Evolutionary conservation across 2,329 filamentous ascomycete genomes (phyloP), one percentile per base, ranked within the genome.

Genomic region (Penicillium expansum): DNA sequence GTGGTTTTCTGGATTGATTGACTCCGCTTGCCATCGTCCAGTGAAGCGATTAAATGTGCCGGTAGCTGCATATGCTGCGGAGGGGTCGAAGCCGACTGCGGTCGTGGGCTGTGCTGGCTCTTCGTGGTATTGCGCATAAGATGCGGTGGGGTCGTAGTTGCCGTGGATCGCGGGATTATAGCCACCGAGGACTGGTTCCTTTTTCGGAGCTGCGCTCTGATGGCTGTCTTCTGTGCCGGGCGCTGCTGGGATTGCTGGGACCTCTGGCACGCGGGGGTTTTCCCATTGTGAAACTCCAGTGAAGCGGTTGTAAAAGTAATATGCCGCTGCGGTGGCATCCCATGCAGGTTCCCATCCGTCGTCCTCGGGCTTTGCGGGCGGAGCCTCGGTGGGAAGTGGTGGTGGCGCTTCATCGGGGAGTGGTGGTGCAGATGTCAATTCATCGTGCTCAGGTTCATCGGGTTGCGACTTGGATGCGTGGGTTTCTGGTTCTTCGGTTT

Each of bases 131-230:
- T 90, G 83, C 11, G 94, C 93, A 72, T 99, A 99, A 79, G 92
- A 90, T n/a, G 94, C 93, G 58, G 88, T 94, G 4, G 92, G 92
- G 69, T 99, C 94, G 79, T 97, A 99, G 77, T 92, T 89, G 66
- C 94, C 94, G 73, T 99, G 94, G 44, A 99, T 93, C 24, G 91
- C 90, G 1, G 94, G 94, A 71, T 97, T 96, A 78, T 99, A 99
- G 59, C 93, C 92, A 57, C 88, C 87, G 11, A 68, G 61, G 5
- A 82, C 83, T 22, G 83, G 77, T 53, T 76, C 64, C 64, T 71
- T 71, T 59, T 66, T 64, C 45, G 68, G 58, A 33, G 64, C 57
- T 30, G 67, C 56, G 72, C 71, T 52, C 70, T 62, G 6, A 73
- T 74, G 5, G 67, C 68, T 58, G 32, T 63, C 59, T 22, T 66